Base-by-base conservation (phyloP, 495 filamentous ascomycete genomes). In the Aspergillus bridgeri region DNA sequence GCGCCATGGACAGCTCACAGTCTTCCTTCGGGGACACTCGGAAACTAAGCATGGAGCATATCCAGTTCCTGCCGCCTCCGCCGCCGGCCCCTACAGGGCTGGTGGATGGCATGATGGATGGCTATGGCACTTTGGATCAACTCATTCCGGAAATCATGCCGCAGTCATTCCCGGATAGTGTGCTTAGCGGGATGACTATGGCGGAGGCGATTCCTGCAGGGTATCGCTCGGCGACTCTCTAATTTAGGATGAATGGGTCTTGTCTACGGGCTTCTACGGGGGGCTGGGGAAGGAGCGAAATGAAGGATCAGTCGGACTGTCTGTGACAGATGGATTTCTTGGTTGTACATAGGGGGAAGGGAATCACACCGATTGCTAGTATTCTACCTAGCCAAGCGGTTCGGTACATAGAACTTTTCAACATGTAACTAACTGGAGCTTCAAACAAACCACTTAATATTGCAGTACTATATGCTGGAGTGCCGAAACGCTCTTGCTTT, bases 81-180 rank as follows among this genome's bases (percentile, higher is more conserved):
- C 33, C 33, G 33, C 33, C 33, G n/a, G n/a, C n/a, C 33, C 33
- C 33, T 38, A 13, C 11, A 15, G 33, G 51, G 5, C 15, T 62
- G 47, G 25, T 62, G 17, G 56, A 55, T 47, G 48, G 25, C 20
- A 52, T 62, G 52, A 51, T 58, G 2, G 60, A 59, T 15, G 52
- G 60, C 13, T 62, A 62, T 44, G 51, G 52, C 9, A 15, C 29
- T 7, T 43, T 62, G 19, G 56, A 59, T 21, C 56, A 59, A 29
- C 43, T 62, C 42, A 52, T 62, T 15, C 54, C 60, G n/a, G 60
- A 57, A 25, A 51, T 61, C 7, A 52, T 61, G 22, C 59, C 59
- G 19, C 49, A 53, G 20, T 58, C 56, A 0, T 58, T 58, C 25
- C 50, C 56, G 3, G 56, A 58, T 23, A 29, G 56, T n/a, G 50